phyloP scores from a whole-genome alignment of 805 yeast species.

The Trichomonascus vanleenenianus region DNA sequence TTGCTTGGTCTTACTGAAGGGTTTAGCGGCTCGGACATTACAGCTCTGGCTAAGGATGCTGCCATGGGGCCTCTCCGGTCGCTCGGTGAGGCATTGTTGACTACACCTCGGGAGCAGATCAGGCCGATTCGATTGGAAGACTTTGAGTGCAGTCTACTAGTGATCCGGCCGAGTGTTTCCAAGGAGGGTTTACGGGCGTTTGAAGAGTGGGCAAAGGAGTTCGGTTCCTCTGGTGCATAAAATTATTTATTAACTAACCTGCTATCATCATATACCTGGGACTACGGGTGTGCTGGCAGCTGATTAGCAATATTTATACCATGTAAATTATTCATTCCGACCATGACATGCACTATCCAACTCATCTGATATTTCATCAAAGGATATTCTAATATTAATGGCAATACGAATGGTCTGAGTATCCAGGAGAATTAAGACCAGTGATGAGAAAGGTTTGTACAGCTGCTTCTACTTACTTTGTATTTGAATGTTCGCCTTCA shows the following conservation, averaged over 20 bases:
- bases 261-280: too few relatives aligned
- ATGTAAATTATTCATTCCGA: too few relatives aligned
- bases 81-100: slow-evolving; percentile 73
- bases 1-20: slow-evolving; percentile 66
- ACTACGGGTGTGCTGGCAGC: too few relatives aligned
- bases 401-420: too few relatives aligned
- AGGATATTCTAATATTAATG: too few relatives aligned
- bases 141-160: slow-evolving; percentile 64
- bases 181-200: slow-evolving; percentile 68
- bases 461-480: too few relatives aligned
- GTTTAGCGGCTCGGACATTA: slow-evolving; percentile 88
- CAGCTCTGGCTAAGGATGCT: slow-evolving; percentile 91
- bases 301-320: too few relatives aligned
- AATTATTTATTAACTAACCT: slow-evolving; percentile 6
- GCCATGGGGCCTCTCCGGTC: slow-evolving; percentile 96
- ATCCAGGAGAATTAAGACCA: too few relatives aligned
- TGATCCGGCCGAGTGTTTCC: slow-evolving; percentile 84
- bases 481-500: too few relatives aligned
- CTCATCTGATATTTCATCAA: too few relatives aligned
- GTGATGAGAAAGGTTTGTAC: too few relatives aligned
- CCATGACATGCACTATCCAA: too few relatives aligned
- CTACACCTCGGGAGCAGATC: slow-evolving; percentile 62
- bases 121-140: slow-evolving; percentile 69
- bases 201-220: slow-evolving; percentile 82
- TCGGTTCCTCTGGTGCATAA: slow-evolving; percentile 85